A percentile compares a stretch with the other conserved stretches of the same genome.
Evolutionary conservation across 116 monocot species (phyloP).

Genomic region (Zostera marina): DNA sequence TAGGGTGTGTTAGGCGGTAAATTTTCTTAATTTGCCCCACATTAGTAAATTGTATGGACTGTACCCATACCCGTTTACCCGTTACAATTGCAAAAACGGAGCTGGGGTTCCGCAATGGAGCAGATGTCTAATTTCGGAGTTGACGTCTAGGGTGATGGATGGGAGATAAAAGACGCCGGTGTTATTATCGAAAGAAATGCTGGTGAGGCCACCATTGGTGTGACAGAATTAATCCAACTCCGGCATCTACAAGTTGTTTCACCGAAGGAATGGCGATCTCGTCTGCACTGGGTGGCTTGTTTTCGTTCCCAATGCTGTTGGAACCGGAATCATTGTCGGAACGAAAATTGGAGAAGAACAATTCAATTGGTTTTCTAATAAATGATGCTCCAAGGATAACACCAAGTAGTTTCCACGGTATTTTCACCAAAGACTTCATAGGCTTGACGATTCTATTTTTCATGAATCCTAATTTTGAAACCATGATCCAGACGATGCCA

Average conservation of each 20-base stretch:
- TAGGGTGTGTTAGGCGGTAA: too few species aligned
- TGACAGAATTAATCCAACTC: slow-evolving; percentile 2
- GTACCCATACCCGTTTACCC: too few species aligned
- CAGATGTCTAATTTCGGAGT: too few species aligned
- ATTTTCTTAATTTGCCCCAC: too few species aligned
- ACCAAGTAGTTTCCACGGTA: not conserved
- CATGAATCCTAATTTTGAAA: not conserved
- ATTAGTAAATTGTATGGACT: too few species aligned
- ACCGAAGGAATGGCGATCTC: slow-evolving; percentile 1
- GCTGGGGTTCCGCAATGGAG: too few species aligned
- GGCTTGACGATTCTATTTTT: slow-evolving; percentile 9
- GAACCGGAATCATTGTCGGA: not conserved
- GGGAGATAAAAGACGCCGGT: slow-evolving; percentile 1
- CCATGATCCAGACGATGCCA: not conserved
- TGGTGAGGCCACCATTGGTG: not conserved
- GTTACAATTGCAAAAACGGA: too few species aligned
- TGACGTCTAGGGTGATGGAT: not conserved
- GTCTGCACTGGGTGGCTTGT: slow-evolving; percentile 1
- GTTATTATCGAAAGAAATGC: slow-evolving; percentile 2
- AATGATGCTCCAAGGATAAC: not conserved
- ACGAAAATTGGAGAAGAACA: not conserved
- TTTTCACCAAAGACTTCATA: slow-evolving; percentile 7
- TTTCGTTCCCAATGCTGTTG: not conserved
- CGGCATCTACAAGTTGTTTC: not conserved
- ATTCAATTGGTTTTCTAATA: not conserved